These are phyloP conservation scores for Suillus brevipes DNA, from an alignment of 768 basidiomycete species.

Conservation along the genomic window DNA sequence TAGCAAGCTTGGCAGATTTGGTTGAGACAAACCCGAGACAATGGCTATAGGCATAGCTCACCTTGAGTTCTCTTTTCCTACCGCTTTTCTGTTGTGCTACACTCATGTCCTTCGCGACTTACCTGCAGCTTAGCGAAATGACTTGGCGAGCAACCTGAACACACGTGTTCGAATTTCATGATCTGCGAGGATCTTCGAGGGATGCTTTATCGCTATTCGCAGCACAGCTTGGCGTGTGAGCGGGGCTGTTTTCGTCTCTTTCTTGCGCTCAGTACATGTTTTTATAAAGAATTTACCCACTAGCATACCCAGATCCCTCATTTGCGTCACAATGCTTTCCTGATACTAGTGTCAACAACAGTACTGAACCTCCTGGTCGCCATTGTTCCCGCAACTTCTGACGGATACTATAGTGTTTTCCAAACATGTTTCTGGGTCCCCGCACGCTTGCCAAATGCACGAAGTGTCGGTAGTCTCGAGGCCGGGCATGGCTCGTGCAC, in stretches of 20 bases:
- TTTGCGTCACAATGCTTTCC: not conserved
- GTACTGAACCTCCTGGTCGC: not conserved
- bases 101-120: not conserved
- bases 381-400: not conserved
- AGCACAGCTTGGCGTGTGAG: too few relatives aligned
- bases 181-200: too few relatives aligned
- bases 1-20: not conserved
- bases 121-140: not conserved
- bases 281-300: too few relatives aligned
- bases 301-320: not conserved
- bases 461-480: not conserved
- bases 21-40: not conserved
- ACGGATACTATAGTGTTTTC: not conserved
- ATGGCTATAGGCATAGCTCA: not conserved
- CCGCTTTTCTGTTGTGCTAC: not conserved
- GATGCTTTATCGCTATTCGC: too few relatives aligned
- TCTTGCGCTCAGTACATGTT: not conserved
- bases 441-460: conserved; percentile 12
- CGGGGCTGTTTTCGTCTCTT: not conserved
- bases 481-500: not conserved
- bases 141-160: not conserved
- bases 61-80: not conserved
- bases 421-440: not conserved
- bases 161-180: not conserved
- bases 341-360: not conserved